Evolutionary conservation across 2,329 filamentous ascomycete genomes (phyloP).

Genomic region (Fusarium longipes): DNA sequence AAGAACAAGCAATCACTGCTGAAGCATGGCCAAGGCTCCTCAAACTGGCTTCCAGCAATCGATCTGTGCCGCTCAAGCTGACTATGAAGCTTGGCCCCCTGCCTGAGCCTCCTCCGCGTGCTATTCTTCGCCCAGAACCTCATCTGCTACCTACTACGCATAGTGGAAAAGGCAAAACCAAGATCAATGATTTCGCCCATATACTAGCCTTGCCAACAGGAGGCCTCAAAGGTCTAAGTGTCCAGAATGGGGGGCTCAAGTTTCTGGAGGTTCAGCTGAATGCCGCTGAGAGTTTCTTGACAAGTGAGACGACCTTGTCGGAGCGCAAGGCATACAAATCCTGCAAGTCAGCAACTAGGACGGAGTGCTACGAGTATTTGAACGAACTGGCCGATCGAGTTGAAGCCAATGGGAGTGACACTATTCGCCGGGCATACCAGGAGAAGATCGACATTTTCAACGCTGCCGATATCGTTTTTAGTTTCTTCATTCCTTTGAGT

Average conservation of each 20-base stretch:
- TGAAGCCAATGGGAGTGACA: conserved; percentile 41
- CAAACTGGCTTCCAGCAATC: conserved; percentile 40
- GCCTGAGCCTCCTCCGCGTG: conserved; percentile 29
- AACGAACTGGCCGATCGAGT: conserved; percentile 37
- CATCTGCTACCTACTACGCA: conserved; percentile 10
- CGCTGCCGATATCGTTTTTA: conserved; percentile 54
- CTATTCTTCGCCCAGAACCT: conserved; percentile 28
- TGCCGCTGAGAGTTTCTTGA: conserved; percentile 46
- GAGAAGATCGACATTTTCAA: conserved; percentile 55
- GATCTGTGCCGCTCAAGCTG: conserved; percentile 37
- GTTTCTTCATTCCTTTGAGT: conserved; percentile 55
- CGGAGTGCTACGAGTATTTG: conserved; percentile 43
- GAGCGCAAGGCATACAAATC: conserved; percentile 47
- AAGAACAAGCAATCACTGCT: conserved; percentile 45
- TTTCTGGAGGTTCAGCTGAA: conserved; percentile 41
- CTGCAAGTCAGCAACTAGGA: conserved; percentile 40
- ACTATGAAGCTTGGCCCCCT: conserved; percentile 38
- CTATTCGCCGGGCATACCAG: conserved; percentile 47
- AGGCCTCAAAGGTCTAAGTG: not conserved
- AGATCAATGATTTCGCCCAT: conserved; percentile 24
- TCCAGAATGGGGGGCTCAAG: conserved; percentile 1
- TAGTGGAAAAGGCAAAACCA: conserved; percentile 4
- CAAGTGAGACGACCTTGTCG: conserved; percentile 42
- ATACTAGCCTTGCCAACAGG: conserved; percentile 37
- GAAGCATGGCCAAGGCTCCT: conserved; percentile 48